Evolutionary conservation across 108 stramenopile species (phyloP).

Genomic region (Pseudonitzschia pungens): DNA sequence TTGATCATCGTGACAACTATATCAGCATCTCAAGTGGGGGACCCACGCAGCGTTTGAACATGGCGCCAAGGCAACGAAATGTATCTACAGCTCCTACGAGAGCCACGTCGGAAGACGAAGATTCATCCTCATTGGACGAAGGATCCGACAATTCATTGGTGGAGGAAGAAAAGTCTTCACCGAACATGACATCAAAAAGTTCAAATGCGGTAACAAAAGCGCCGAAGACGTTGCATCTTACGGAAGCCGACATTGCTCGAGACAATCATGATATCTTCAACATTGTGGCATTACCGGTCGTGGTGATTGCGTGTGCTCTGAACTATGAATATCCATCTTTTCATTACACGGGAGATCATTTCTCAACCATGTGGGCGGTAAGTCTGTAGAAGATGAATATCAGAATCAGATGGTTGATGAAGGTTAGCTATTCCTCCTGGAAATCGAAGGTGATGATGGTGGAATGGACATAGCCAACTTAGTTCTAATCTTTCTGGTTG

Average conservation of each 20-base stretch:
- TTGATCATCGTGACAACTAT: too few relatives aligned
- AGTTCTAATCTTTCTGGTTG: background rate
- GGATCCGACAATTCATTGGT: background rate
- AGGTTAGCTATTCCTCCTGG: background rate
- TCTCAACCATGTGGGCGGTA: slow-evolving; percentile 45
- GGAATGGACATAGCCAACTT: background rate
- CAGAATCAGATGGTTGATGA: too few relatives aligned
- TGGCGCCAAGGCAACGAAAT: slow-evolving; percentile 15
- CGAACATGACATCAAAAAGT: background rate
- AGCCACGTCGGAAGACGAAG: slow-evolving; percentile 3
- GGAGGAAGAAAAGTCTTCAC: background rate
- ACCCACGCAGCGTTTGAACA: background rate
- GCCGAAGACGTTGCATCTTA: slow-evolving; percentile 15
- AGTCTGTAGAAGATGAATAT: too few relatives aligned
- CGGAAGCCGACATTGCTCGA: slow-evolving; percentile 57
- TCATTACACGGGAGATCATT: slow-evolving; percentile 28
- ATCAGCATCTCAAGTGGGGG: too few relatives aligned
- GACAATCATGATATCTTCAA: slow-evolving; percentile 78
- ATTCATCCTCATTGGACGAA: slow-evolving; percentile 7
- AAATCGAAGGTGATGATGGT: too few relatives aligned
- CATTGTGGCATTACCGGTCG: slow-evolving; percentile 54
- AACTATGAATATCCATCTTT: slow-evolving; percentile 14
- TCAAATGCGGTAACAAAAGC: background rate
- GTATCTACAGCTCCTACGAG: background rate
- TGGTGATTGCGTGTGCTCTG: slow-evolving; percentile 2